Evolutionary conservation across 177 flowering plant genomes (phyloP).

Genomic region (Vitis hybrid): DNA sequence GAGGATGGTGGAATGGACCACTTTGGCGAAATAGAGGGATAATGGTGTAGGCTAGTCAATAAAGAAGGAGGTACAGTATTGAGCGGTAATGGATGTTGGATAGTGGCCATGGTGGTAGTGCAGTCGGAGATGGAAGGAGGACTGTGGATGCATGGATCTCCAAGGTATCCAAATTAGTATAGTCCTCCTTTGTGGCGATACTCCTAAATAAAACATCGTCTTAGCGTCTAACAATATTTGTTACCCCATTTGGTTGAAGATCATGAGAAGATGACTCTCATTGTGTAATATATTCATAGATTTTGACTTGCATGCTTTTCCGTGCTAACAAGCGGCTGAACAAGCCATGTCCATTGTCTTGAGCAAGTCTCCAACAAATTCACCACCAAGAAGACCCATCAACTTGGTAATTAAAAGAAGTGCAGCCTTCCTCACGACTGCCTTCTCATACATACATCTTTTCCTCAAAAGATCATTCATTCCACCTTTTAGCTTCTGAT

Average conservation of each 20-base stretch:
- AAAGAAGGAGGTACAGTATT: no score
- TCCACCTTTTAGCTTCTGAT: conserved; percentile 20
- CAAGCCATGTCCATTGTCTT: conserved; percentile 85
- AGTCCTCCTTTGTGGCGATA: conserved; percentile 62
- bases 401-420: conserved; percentile 70
- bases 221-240: no score
- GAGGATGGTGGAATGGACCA: no score
- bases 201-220: no score
- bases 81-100: no score
- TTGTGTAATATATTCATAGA: conserved; percentile 10
- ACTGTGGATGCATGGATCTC: conserved; percentile 31
- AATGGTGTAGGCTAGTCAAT: no score
- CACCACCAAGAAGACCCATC: conserved; percentile 48
- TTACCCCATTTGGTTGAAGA: no score
- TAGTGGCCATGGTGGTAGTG: no score
- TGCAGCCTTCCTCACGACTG: conserved; percentile 86
- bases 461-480: conserved; percentile 59
- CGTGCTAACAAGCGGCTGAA: conserved; percentile 97
- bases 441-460: conserved; percentile 91
- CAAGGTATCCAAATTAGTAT: conserved; percentile 66
- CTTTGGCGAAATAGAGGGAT: no score
- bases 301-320: conserved; percentile 39
- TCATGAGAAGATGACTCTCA: no score
- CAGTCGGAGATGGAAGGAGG: no score
- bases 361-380: conserved; percentile 58